Evolutionary conservation across 2,329 filamentous ascomycete genomes (phyloP).

Genomic region (Trichoderma sp.): DNA sequence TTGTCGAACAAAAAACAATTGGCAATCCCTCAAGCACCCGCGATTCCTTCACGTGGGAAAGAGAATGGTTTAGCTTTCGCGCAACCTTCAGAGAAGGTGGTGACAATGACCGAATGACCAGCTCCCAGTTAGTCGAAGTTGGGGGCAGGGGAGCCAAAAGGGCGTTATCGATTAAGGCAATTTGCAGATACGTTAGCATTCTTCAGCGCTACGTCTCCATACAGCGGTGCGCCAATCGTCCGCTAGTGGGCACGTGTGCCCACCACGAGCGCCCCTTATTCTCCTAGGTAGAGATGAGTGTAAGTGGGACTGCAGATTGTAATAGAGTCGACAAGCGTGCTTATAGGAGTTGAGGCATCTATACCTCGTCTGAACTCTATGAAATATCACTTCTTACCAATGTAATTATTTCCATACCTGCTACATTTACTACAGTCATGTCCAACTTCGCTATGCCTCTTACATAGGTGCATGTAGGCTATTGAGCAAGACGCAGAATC

Average conservation of each 20-base stretch:
- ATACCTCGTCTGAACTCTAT: background rate
- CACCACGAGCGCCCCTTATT: background rate
- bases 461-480: too few species aligned
- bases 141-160: conserved; percentile 8
- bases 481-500: too few species aligned
- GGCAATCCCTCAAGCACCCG: conserved; percentile 4
- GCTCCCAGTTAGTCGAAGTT: conserved; percentile 6
- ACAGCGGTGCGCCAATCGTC: background rate
- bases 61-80: conserved; percentile 16
- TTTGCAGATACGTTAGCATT: conserved; percentile 5
- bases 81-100: conserved; percentile 5
- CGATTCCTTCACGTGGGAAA: conserved; percentile 22
- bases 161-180: conserved; percentile 21
- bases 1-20: background rate
- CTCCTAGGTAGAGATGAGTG: background rate
- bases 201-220: conserved; percentile 2
- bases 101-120: conserved; percentile 27
- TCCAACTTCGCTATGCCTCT: background rate
- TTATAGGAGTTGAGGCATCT: background rate
- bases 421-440: background rate
- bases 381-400: background rate
- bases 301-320: background rate
- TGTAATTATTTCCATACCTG: background rate
- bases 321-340: background rate
- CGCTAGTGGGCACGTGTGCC: background rate